Evolutionary conservation across 2,329 filamentous ascomycete species (phyloP), one percentile per base, ranked within the genome.

Genomic region (Arthroderma sp.): DNA sequence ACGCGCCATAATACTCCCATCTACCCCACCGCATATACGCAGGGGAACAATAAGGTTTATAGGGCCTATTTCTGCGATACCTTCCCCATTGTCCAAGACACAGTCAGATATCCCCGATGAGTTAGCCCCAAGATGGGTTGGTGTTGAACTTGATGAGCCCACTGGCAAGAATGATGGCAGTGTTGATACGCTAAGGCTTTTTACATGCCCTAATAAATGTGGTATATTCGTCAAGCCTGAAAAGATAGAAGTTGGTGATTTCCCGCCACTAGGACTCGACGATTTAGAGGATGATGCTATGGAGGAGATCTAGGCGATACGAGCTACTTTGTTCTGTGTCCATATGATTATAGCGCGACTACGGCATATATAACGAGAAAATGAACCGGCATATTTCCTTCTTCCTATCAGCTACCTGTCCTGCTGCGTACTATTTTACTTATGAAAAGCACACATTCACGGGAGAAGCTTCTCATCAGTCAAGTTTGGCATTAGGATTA

Each of bases 141-240:
- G 77, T 8, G 65, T 81, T 31, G 64, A 67, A 49, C 66, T 81
- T 34, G 78, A 81, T 55, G 78, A 81, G 59, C 78, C 78, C 2
- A 74, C 71, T 6, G 78, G 78, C 28, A 79, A 78, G 64, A 81
- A 81, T 54, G 75, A 81, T 53, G 77, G 77, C 4, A 69, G 62
- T 34, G 61, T 70, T 3, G 65, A 64, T 46, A 68, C 68, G 10
- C 60, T 63, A 51, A 65, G 69, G 44, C 78, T 80, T 58, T 81
- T 81, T 48, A 56, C 60, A 22, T 71, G 74, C 48, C 70, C 69
- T 36, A 63, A 61, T 37, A 67, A 69, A 15, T 73, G 72, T 33
- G 78, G 78, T 9, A 73, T 75, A 7, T 79, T 81, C 55, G 74
- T 79, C 1, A 69, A 77, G 50, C 72, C 78, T 7, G 78, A 80